A percentile compares a stretch with the other conserved stretches of the same genome.
Conservation (phyloP, 202 grass and related monocot genomes). For the Dendrocalamus latiflorus region DNA sequence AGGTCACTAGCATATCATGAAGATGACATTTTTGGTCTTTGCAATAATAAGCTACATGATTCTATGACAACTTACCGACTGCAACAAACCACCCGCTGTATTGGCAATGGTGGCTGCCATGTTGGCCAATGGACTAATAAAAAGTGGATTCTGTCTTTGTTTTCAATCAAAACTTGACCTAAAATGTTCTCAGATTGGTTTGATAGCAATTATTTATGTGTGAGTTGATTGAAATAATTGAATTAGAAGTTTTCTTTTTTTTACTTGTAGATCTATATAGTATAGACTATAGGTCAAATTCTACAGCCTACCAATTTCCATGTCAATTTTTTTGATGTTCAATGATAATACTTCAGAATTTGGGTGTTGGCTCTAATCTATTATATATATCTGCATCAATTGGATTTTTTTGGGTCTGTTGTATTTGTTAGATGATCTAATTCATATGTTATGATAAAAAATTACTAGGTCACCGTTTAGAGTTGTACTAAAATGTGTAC, state of each 20-base stretch:
- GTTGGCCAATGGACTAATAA: neutral
- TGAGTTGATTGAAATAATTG: neutral
- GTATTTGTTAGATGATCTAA: neutral
- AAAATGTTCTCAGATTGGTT: neutral
- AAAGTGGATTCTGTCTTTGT: neutral
- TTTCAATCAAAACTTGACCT: neutral
- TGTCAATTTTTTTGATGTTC: neutral
- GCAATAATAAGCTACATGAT: too few species aligned
- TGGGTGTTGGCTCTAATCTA: neutral
- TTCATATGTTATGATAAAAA: neutral
- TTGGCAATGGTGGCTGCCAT: neutral
- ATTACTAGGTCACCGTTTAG: neutral
- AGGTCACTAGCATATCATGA: neutral
- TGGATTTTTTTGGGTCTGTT: neutral
- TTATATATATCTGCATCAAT: neutral
- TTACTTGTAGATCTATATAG: neutral
- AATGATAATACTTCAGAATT: slow-evolving; percentile 12
- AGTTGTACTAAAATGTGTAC: too few species aligned
- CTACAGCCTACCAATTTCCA: neutral
- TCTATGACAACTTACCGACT: too few species aligned
- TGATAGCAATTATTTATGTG: neutral
- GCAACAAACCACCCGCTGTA: neutral
- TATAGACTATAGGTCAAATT: neutral
- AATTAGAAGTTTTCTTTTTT: neutral
- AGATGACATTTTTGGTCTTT: neutral